Evolutionary conservation across 164 flowering plant species (phyloP).

Genomic region (Vitis rotundifolia): DNA sequence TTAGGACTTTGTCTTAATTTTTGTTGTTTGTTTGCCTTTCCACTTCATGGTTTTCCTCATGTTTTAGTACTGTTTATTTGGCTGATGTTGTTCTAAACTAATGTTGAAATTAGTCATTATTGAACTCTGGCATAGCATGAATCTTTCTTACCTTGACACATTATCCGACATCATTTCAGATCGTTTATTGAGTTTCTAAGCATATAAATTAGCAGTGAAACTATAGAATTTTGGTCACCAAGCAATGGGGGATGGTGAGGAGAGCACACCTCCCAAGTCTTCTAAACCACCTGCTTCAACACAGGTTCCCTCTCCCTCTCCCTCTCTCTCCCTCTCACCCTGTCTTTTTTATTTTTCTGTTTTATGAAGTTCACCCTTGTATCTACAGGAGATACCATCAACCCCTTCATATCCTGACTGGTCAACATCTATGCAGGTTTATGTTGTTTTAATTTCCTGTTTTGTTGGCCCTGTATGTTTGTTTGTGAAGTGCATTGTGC

Average conservation of each 20-base stretch:
- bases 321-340: background rate
- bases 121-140: no score
- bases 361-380: background rate
- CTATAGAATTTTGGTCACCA: background rate
- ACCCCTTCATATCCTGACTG: constrained; percentile 9
- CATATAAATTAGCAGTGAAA: no score
- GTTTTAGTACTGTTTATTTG: no score
- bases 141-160: no score
- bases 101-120: no score
- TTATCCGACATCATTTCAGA: no score
- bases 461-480: background rate
- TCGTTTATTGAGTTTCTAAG: no score
- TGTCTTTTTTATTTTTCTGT: background rate
- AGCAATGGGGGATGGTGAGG: constrained; percentile 9
- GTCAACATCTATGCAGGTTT: constrained; percentile 13
- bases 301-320: constrained; percentile 6
- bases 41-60: no score
- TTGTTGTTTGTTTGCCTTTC: no score
- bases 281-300: constrained; percentile 2
- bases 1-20: no score
- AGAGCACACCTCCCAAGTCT: background rate
- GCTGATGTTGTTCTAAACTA: no score
- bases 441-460: background rate
- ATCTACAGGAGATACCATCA: constrained; percentile 8
- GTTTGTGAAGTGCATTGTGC: background rate